These are phyloP conservation scores for Stephania cephalantha DNA, from an alignment of 164 flowering plant genomes.

Conservation along the genomic window DNA sequence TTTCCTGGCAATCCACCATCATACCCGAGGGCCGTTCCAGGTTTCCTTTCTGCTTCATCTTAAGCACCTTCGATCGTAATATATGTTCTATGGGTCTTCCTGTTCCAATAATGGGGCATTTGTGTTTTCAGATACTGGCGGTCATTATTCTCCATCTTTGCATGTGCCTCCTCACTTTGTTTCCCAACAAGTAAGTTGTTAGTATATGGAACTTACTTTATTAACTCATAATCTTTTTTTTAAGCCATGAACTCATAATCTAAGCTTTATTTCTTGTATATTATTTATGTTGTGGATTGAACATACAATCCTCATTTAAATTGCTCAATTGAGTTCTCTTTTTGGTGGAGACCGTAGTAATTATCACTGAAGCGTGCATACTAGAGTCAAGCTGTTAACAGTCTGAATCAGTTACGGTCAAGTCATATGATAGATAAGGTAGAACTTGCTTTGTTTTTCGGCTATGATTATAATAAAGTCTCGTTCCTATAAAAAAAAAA, in stretches of 20 bases:
- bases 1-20: slow-evolving; percentile 16
- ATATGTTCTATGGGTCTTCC: neutral
- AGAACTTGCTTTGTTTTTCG: no score
- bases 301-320: neutral
- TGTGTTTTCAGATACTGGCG: slow-evolving; percentile 21
- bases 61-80: slow-evolving; percentile 3
- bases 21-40: slow-evolving; percentile 20
- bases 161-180: slow-evolving; percentile 11
- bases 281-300: neutral
- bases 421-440: neutral
- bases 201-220: neutral
- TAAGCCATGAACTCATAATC: no score
- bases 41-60: slow-evolving; percentile 14
- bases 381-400: neutral
- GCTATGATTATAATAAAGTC: neutral
- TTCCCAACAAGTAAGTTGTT: slow-evolving; percentile 21
- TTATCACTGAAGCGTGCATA: neutral
- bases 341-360: neutral
- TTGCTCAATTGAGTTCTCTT: neutral
- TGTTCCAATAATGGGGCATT: slow-evolving; percentile 10
- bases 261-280: neutral
- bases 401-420: neutral
- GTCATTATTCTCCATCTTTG: slow-evolving; percentile 15
- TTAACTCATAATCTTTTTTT: neutral
- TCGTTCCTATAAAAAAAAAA: no score